Evolutionary conservation across 208 protist species (phyloP), one percentile per base, ranked within the genome.

Genomic region (Wallacemonas rigidus): DNA sequence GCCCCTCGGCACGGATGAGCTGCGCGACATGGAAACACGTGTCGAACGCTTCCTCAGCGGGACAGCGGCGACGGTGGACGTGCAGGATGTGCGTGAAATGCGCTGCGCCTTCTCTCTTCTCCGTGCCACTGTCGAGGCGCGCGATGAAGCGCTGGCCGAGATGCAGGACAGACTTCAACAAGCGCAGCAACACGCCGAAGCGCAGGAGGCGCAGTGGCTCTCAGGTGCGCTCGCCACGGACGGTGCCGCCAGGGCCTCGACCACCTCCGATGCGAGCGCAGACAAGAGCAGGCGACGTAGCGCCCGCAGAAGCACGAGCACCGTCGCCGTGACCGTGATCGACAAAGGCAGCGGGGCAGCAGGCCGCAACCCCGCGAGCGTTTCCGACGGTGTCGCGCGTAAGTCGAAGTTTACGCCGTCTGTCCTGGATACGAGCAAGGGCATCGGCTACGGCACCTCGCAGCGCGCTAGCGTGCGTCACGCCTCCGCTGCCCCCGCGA

Each of bases 1-100:
- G 35, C 51, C 60, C 5, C 38, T 71, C 39, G 86, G 79, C 35
- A 82, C 73, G 38, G 90, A 96, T 39, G 89, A 96, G 72, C 76
- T 81, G 39, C 76, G 81, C 62, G 78, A 79, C 47, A 65, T 97
- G 60, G 56, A 88, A 11, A 75, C 81, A 17, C 58, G 69, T 35
- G 91, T 98, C 3, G 62, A 69, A 15, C 71, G 72, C n/a, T 98
- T 92, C 60, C 44, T 97, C 3, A 71, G 81, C 14, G 93, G 93
- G 9, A 72, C 75, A 51, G 53, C 82, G 2, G 74, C 94, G 14
- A 80, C 82, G 26, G 55, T 98, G 3, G 82, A 86, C 35, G 75
- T 98, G 26, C 60, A 54, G 12, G 87, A 80, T 57, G 67, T 97
- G 61, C 72, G 88, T n/a, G 92, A 97, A 41, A 89, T 98, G 83